Conservation (phyloP, 352 stramenopile species). For the Phytophthora syringae region DNA sequence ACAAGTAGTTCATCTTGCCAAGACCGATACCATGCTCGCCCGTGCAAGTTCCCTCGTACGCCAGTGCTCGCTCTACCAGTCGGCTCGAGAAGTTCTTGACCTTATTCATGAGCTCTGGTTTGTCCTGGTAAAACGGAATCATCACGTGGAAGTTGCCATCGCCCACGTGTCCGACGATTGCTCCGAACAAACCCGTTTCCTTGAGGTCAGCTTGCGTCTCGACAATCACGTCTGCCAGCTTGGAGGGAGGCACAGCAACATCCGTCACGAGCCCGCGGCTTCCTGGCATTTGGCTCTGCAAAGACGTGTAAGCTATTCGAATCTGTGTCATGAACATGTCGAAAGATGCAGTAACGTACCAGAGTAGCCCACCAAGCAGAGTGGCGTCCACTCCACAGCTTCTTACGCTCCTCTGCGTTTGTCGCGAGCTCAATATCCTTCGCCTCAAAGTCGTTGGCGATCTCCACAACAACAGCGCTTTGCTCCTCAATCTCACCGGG, state of each 20-base stretch:
- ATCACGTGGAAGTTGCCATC: constrained; percentile 99
- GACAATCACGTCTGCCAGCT: constrained; percentile 93
- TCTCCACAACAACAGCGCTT: constrained; percentile 82
- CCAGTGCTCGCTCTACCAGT: constrained; percentile 82
- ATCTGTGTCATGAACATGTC: too few species aligned
- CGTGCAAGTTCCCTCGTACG: constrained; percentile 96
- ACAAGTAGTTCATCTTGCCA: constrained; percentile 95
- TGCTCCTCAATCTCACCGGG: constrained; percentile 88
- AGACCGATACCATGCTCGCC: constrained; percentile 97
- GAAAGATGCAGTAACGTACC: too few species aligned
- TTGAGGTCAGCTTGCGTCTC: constrained; percentile 93
- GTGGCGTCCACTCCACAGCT: constrained; percentile 86
- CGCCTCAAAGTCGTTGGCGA: constrained; percentile 87
- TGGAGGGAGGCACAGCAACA: constrained; percentile 95
- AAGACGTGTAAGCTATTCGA: too few species aligned
- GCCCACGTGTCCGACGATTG: constrained; percentile 93
- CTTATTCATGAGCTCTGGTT: constrained; percentile 88
- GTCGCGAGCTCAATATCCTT: constrained; percentile 84
- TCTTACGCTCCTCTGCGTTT: constrained; percentile 75
- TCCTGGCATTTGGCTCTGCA: constrained; percentile 82
- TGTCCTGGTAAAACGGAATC: constrained; percentile 89
- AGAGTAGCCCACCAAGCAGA: constrained; percentile 88
- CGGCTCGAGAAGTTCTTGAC: constrained; percentile 91
- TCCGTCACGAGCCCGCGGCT: constrained; percentile 93
- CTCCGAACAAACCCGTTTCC: constrained; percentile 88